Conservation (phyloP, 2,329 filamentous ascomycete species). For the Epichloe aotearoae region DNA sequence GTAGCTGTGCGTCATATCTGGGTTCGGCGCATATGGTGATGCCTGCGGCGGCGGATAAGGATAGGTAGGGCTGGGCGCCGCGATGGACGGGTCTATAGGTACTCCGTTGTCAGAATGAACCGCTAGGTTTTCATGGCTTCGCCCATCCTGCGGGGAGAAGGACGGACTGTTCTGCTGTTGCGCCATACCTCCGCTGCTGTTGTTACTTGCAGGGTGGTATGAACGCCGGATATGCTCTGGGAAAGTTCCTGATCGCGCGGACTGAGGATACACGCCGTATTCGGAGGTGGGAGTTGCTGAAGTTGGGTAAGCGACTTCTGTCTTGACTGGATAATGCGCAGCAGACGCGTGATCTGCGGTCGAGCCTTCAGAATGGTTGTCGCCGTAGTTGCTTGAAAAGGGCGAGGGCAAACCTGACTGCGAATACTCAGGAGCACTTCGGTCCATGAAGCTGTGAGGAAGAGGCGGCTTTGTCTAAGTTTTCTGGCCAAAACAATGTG, state of each 20-base stretch:
- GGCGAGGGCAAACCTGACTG: conserved; percentile 78
- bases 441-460: conserved; percentile 37
- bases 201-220: conserved; percentile 67
- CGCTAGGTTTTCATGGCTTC: conserved; percentile 62
- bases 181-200: conserved; percentile 80
- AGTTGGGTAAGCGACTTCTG: conserved; percentile 67
- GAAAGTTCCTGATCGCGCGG: conserved; percentile 71
- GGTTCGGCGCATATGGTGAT: conserved; percentile 72
- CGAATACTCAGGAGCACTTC: conserved; percentile 61
- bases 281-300: conserved; percentile 80
- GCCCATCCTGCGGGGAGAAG: conserved; percentile 70
- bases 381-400: conserved; percentile 51
- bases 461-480: conserved; percentile 6
- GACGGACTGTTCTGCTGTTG: conserved; percentile 97
- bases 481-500: background rate
- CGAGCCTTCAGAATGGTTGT: conserved; percentile 72
- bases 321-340: conserved; percentile 75
- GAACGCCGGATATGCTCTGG: conserved; percentile 77
- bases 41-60: conserved; percentile 55
- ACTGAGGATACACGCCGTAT: conserved; percentile 65
- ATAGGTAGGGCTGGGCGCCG: conserved; percentile 84
- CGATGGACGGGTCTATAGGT: conserved; percentile 98
- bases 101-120: conserved; percentile 92
- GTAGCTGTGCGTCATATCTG: conserved; percentile 77
- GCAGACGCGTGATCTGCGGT: conserved; percentile 85